These are phyloP conservation scores for Bolboschoenoplectus hybrid DNA, from an alignment of 202 grass and related monocot species.

Conservation along the genomic window DNA sequence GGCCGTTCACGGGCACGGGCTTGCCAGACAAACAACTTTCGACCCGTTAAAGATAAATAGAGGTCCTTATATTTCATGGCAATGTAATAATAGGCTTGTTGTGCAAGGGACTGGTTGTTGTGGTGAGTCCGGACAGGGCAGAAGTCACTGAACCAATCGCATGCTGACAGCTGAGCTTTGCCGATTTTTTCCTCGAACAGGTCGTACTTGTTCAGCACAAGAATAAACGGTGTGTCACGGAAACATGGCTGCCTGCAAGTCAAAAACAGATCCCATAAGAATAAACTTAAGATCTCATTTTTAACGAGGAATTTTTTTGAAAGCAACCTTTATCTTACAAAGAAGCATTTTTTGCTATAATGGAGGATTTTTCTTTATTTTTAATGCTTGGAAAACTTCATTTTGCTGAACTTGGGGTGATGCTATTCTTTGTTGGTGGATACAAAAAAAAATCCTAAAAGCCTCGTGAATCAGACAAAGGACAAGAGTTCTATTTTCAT, in stretches of 20 bases:
- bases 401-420: not conserved
- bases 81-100: constrained; percentile 92
- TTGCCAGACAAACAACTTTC: constrained; percentile 95
- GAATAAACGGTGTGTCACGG: constrained; percentile 68
- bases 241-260: constrained; percentile 79
- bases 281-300: constrained; percentile 9
- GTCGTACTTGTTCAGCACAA: constrained; percentile 96
- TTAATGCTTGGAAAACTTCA: not conserved
- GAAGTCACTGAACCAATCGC: constrained; percentile 92
- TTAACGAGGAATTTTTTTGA: not conserved
- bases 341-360: not conserved
- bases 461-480: not conserved
- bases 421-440: not conserved
- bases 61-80: constrained; percentile 94
- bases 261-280: constrained; percentile 21
- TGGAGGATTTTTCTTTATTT: not conserved
- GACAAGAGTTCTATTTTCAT: not conserved
- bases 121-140: constrained; percentile 70
- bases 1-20: constrained; percentile 67
- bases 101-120: constrained; percentile 77
- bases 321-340: not conserved
- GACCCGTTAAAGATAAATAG: constrained; percentile 52
- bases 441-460: not conserved
- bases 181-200: constrained; percentile 85
- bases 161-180: constrained; percentile 45